Evolutionary conservation across 2,329 filamentous ascomycete genomes (phyloP).

Genomic region (Diaporthe sp.): DNA sequence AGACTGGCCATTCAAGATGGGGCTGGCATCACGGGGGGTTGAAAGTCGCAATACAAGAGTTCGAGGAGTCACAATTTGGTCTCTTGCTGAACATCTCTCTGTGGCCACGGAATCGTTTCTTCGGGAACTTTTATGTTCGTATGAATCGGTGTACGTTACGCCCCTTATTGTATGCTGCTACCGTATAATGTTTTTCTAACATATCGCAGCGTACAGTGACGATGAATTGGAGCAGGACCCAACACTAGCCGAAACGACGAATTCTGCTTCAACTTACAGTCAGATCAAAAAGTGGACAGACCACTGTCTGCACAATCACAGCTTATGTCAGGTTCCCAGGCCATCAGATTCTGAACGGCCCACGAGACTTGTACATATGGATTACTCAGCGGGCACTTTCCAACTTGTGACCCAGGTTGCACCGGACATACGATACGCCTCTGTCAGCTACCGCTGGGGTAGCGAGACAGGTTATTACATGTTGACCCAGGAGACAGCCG

Average conservation of each 20-base stretch:
- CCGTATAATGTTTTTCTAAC: background rate
- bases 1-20: rapidly evolving
- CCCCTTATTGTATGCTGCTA: background rate
- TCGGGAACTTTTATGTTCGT: background rate
- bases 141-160: background rate
- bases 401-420: background rate
- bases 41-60: background rate
- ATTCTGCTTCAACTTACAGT: background rate
- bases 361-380: background rate
- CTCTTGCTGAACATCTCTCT: background rate
- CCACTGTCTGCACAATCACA: background rate
- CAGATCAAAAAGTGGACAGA: background rate
- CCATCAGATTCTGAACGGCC: background rate
- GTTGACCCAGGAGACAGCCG: background rate
- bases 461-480: background rate
- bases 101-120: background rate
- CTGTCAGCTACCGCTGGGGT: slow-evolving; percentile 32
- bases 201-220: background rate
- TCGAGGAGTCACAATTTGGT: background rate
- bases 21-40: background rate
- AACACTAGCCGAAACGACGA: background rate
- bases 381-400: background rate
- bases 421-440: background rate
- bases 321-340: background rate
- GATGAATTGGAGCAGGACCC: background rate